phyloP scores from a whole-genome alignment of 2,329 filamentous ascomycete genomes.

The Talaromyces rugulosus region DNA sequence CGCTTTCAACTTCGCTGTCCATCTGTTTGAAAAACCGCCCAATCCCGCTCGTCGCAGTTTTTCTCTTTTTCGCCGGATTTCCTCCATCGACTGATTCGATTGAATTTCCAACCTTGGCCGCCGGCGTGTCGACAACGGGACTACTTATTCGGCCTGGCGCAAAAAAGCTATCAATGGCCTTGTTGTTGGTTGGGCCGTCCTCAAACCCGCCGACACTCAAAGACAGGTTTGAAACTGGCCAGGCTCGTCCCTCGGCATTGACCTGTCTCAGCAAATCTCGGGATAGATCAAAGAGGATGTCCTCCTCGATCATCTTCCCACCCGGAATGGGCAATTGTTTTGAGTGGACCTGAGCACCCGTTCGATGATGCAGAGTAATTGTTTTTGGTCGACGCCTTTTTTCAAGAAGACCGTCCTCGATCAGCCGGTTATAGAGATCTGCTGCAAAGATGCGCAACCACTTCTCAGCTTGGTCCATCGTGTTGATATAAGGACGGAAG shows the following conservation, averaged over 20 bases:
- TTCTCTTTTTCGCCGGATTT: conserved; percentile 41
- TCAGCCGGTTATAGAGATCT: conserved; percentile 83
- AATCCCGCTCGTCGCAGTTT: conserved; percentile 49
- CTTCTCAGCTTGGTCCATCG: conserved; percentile 68
- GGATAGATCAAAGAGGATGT: conserved; percentile 67
- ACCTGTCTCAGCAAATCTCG: conserved; percentile 74
- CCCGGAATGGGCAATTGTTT: conserved; percentile 72
- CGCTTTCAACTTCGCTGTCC: neutral
- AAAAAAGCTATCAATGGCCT: conserved; percentile 82
- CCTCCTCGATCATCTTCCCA: conserved; percentile 69
- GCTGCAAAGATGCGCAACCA: conserved; percentile 91
- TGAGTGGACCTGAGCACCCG: conserved; percentile 68
- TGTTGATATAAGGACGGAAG: conserved; percentile 79
- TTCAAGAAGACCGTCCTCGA: conserved; percentile 86
- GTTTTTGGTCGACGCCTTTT: conserved; percentile 82
- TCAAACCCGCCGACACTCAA: conserved; percentile 90
- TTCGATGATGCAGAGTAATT: conserved; percentile 77
- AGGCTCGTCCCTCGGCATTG: conserved; percentile 70
- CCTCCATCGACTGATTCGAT: conserved; percentile 14
- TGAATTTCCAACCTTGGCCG: conserved; percentile 11
- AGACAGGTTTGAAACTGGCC: conserved; percentile 89
- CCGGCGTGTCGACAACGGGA: conserved; percentile 41
- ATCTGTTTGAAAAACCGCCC: conserved; percentile 55
- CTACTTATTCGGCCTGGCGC: conserved; percentile 55
- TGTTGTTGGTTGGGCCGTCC: conserved; percentile 77